Evolutionary conservation across 176 grass and related monocot species (phyloP).

Genomic region (Aegilops tauschii): DNA sequence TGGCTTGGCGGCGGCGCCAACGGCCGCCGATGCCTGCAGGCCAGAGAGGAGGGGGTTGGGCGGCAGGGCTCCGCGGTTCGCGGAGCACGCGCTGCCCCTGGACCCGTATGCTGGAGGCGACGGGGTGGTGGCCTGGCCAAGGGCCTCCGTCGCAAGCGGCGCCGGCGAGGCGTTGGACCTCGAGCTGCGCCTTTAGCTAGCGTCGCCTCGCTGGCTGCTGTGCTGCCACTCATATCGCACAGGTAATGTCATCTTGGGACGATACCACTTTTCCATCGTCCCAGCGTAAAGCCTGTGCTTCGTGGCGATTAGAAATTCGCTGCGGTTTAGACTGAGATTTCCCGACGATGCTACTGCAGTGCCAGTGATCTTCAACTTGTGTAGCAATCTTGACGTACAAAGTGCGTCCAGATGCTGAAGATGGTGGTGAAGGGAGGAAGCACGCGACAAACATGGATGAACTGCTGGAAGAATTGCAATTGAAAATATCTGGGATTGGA

Average conservation of each 20-base stretch:
- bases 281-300: not conserved
- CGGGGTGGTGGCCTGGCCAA: not conserved
- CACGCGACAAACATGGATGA: not conserved
- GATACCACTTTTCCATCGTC: not conserved
- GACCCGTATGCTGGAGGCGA: not conserved
- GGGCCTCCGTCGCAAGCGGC: not conserved
- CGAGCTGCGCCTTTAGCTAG: conserved; percentile 1
- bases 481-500: too few species aligned
- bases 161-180: not conserved
- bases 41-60: not conserved
- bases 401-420: not conserved
- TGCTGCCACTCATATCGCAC: not conserved
- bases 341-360: too few species aligned
- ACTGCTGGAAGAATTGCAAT: not conserved
- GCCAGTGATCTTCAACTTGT: too few species aligned
- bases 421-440: not conserved
- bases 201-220: not conserved
- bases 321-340: too few species aligned
- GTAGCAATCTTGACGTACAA: too few species aligned
- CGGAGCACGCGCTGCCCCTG: not conserved
- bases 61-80: not conserved
- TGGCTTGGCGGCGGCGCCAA: not conserved
- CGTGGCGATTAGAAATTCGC: too few species aligned
- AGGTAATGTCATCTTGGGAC: not conserved
- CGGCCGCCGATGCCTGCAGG: not conserved